Conservation (phyloP, 129 eudicot genomes). For the sunflower (Helianthus annuus) region HanXRQr2.0-SUNRISE NC_035433.2:142096581-142097080, state of each 20-base stretch:
- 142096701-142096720: conserved; percentile 49
- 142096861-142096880: background rate
- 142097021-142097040: too few relatives aligned
- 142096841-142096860: background rate
- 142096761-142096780: background rate
- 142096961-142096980: background rate
- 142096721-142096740: conserved; percentile 7
- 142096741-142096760: background rate
- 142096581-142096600: conserved; percentile 2
- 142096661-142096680: conserved; percentile 47
- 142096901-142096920: background rate
- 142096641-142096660: conserved; percentile 61
- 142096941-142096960: background rate
- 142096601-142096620: conserved; percentile 88
- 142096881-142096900: background rate
- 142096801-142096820: background rate
- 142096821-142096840: background rate
- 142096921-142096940: background rate
- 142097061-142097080: too few relatives aligned
- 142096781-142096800: background rate
- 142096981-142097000: too few relatives aligned
- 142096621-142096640: conserved; percentile 99
- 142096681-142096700: conserved; percentile 32
- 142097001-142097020: too few relatives aligned
- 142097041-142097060: too few relatives aligned